A percentile compares a stretch with the other conserved stretches of the same genome.
Evolutionary conservation across 495 filamentous ascomycete species (phyloP).

Genomic region (Podospora tetraspora): DNA sequence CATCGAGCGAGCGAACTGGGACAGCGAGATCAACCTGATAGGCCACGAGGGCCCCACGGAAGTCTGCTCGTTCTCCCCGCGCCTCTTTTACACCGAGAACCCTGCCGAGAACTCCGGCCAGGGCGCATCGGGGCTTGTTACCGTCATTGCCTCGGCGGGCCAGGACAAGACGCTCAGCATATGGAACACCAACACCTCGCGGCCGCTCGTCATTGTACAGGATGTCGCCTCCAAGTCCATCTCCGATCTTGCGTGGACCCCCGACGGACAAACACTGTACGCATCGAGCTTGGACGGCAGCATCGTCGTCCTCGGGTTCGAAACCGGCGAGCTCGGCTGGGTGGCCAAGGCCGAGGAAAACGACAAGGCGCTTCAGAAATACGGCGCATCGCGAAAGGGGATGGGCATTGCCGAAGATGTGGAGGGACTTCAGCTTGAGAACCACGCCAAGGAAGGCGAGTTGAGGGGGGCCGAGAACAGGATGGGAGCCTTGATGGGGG

Average conservation of each 20-base stretch:
- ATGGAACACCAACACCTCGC: constrained; percentile 92
- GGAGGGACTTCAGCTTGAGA: constrained; percentile 79
- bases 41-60: constrained; percentile 96
- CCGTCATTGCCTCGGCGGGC: constrained; percentile 92
- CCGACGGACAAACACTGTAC: constrained; percentile 83
- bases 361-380: constrained; percentile 86
- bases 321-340: constrained; percentile 46
- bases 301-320: constrained; percentile 62
- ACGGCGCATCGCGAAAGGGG: constrained; percentile 75
- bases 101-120: constrained; percentile 41
- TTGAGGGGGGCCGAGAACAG: constrained; percentile 81
- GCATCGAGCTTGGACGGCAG: constrained; percentile 82
- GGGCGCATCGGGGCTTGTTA: constrained; percentile 54
- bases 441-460: constrained; percentile 86
- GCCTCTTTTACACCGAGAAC: constrained; percentile 71
- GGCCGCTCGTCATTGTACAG: constrained; percentile 81
- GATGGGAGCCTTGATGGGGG: constrained; percentile 98
- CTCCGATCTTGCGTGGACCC: constrained; percentile 90
- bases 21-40: constrained; percentile 94
- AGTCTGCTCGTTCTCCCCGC: constrained; percentile 93
- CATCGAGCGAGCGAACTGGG: constrained; percentile 86
- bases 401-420: constrained; percentile 87
- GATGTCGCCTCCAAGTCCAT: constrained; percentile 86
- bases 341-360: constrained; percentile 72
- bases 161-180: constrained; percentile 93